Evolutionary conservation across 2,329 filamentous ascomycete species (phyloP), one percentile per base, ranked within the genome.

Genomic region (Trichoderma pleuroti): DNA sequence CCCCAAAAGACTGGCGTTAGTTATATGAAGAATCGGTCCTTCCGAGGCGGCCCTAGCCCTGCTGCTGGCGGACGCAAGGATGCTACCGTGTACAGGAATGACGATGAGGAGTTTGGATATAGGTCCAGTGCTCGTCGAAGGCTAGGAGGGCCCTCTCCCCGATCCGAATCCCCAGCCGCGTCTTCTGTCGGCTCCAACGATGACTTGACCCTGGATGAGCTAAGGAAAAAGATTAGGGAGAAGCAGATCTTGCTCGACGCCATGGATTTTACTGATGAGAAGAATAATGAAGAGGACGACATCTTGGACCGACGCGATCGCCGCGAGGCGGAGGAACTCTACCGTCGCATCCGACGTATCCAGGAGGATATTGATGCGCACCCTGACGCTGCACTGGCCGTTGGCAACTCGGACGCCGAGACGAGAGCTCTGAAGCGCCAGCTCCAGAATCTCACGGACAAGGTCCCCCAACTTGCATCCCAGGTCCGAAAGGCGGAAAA

Each of bases 1-100:
- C 95, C 96, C 5, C 96, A 98, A 79, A 94, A 93, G 82, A 98
- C 96, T 12, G 96, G 96, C n/a, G 94, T 99, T 21, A 98, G 95
- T 82, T 98, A 98, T 77, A 87, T 98, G 76, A 99, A 99, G 82
- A 94, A 89, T 69, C 95, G 97, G 76, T 99, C 96, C 0, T 97
- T 99, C 85, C 89, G 91, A 70, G 88, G 89, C 18, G 85, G 85
- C 28, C 86, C 86, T 32, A 86, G 86, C 42, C 86, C 87, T 2
- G 82, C 86, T 62, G 85, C 84, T 57, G 83, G 83, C 57, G 88
- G 87, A 46, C 92, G 94, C 62, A 98, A 98, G 80, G 96, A 99
- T 82, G 96, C 92, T 3, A 99, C 96, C 0, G 92, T 98, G 4
- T 99, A 95, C 82, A 95, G 97, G 78, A 98, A 98, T 78, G 96